Evolutionary conservation across 2,329 filamentous ascomycete species (phyloP).

Genomic region (Penicillium sp.): DNA sequence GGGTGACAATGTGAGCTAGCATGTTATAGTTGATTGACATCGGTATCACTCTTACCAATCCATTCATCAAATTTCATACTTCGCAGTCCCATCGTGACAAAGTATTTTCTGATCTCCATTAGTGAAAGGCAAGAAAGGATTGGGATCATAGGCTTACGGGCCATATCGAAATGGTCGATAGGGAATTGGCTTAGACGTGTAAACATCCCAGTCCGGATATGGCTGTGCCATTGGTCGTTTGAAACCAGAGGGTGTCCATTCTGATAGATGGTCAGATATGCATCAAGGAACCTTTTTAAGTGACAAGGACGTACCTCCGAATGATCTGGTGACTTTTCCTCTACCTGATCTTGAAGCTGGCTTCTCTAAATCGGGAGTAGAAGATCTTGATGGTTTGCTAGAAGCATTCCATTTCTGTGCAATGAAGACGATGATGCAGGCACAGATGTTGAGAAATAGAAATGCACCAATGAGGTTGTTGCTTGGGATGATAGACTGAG

Average conservation of each 20-base stretch:
- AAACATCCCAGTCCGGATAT: conserved; percentile 68
- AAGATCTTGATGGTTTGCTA: conserved; percentile 14
- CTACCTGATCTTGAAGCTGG: conserved; percentile 26
- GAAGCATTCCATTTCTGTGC: conserved; percentile 27
- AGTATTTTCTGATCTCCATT: conserved; percentile 55
- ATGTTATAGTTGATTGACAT: neutral
- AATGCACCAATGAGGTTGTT: conserved; percentile 19
- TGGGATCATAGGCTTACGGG: conserved; percentile 46
- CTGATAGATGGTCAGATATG: conserved; percentile 20
- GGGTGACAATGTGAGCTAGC: neutral
- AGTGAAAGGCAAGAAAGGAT: neutral
- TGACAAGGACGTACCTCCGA: conserved; percentile 45
- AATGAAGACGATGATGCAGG: conserved; percentile 30
- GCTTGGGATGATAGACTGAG: neutral
- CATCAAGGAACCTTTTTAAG: neutral
- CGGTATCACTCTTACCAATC: conserved; percentile 53
- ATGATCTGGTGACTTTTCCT: conserved; percentile 38
- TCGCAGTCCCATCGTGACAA: conserved; percentile 76
- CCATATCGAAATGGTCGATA: conserved; percentile 79
- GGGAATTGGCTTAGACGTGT: conserved; percentile 68
- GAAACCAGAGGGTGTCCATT: conserved; percentile 62
- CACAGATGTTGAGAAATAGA: conserved; percentile 22
- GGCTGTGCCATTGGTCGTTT: conserved; percentile 59
- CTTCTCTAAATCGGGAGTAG: conserved; percentile 50
- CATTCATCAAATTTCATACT: conserved; percentile 69